Base-by-base conservation (phyloP, 192 early-diverging fungal genomes). In the Obelidium mucronatum region DNA sequence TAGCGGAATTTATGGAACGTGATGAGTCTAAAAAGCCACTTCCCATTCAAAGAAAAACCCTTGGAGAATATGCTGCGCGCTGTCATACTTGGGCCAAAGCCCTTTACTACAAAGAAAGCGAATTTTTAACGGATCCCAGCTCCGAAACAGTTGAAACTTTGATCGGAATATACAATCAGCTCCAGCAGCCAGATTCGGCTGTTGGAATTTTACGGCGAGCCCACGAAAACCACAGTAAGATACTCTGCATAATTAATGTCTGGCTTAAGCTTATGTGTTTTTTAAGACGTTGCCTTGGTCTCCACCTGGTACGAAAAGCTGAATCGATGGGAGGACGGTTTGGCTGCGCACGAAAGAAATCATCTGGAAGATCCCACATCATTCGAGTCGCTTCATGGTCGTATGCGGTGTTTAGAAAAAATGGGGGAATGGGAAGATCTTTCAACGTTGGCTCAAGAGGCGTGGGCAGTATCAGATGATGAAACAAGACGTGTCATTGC, bases 1-100 rank as follows among this genome's bases (percentile, higher is more conserved):
- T 96, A 37, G 94, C 94, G 4, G 95, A 94, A 77, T 95, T 93
- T 55, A 97, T 96, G 95, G 94, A 96, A 82, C 92, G 92, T 55
- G 93, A 96, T 73, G 91, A 92, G 60, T 91, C 95, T 69, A 91
- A 94, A 67, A 92, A 94, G 68, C 82, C 93, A 17, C 82, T 95
- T 11, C 93, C 94, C 1, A 96, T 96, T 63, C 91, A 92, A 54
- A 89, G 93, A 37, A 84, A 88, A 37, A 91, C 90, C 2, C 76
- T 96, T 30, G 94, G 92, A 19, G 83, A 86, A 33, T 96, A 93
- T 68, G 95, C 95, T 5, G 82, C 89, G 70, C 90, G 90, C 68
- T 95, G 93, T 58, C 92, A 96, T 73, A 92, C 95, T 1, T 90
- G 92, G 74, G 94, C 95, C 37, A 96, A 96, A 81, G 95, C 95